Evolutionary conservation across 176 grass and related monocot species (phyloP).

Genomic region (Miscanthus lutarioriparius): DNA sequence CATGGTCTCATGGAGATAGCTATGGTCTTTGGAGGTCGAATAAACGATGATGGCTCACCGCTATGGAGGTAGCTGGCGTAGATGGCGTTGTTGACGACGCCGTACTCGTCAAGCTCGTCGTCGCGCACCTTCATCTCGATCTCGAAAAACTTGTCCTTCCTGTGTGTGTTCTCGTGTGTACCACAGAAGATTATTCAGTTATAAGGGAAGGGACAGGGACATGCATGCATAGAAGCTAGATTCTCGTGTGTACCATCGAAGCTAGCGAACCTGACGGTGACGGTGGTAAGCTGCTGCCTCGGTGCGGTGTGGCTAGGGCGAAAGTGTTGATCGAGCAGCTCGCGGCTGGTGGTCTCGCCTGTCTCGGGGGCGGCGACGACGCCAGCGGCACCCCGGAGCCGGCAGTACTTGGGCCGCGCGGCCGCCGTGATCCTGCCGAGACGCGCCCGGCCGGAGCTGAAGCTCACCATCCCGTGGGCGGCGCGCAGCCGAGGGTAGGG

Average conservation of each 20-base stretch:
- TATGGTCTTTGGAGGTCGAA: too few relatives aligned
- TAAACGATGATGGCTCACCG: not conserved
- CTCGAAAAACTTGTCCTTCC: conserved; percentile 58
- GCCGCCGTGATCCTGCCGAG: not conserved
- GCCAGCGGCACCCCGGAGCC: not conserved
- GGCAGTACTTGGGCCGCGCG: conserved; percentile 2
- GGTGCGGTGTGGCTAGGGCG: not conserved
- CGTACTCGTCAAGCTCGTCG: conserved; percentile 74
- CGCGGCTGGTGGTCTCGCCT: not conserved
- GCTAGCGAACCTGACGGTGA: not conserved
- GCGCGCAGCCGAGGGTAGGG: not conserved
- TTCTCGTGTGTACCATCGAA: too few relatives aligned
- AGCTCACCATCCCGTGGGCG: not conserved
- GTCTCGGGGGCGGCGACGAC: not conserved
- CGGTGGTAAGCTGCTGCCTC: not conserved
- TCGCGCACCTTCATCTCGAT: conserved; percentile 58
- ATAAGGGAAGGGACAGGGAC: not conserved
- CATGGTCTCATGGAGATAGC: too few relatives aligned
- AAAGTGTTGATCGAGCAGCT: not conserved
- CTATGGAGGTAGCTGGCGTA: conserved; percentile 72
- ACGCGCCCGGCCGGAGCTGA: not conserved
- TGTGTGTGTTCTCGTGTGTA: not conserved
- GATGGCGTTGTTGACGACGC: conserved; percentile 78
- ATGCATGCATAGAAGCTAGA: too few relatives aligned
- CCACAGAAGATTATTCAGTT: not conserved